Evolutionary conservation across 148 eudicot species (phyloP).

Genomic region (Beta vulgaris): DNA sequence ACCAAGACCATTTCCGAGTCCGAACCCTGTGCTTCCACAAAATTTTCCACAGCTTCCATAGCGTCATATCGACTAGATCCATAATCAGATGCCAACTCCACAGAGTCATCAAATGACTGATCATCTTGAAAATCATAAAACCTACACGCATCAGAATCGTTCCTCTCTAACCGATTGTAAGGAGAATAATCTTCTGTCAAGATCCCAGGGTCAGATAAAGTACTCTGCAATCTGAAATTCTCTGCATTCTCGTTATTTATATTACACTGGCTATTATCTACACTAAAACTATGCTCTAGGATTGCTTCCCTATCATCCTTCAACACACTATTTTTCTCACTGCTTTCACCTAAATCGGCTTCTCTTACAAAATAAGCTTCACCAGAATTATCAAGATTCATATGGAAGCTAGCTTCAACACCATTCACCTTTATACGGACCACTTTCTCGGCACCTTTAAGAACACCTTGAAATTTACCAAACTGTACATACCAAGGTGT

Average conservation of each 20-base stretch:
- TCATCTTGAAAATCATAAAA: constrained; percentile 92
- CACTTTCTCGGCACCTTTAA: constrained; percentile 85
- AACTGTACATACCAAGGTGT: constrained; percentile 98
- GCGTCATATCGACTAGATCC: constrained; percentile 62
- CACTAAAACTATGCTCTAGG: constrained; percentile 36
- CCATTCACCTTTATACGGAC: constrained; percentile 88
- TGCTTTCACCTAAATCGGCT: constrained; percentile 43
- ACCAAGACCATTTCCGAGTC: constrained; percentile 89
- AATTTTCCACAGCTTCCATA: constrained; percentile 57
- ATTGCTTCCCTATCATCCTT: constrained; percentile 41
- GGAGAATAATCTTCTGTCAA: constrained; percentile 45
- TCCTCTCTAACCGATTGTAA: constrained; percentile 51
- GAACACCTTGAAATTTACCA: constrained; percentile 96
- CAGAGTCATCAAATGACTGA: constrained; percentile 59
- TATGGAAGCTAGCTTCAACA: constrained; percentile 77
- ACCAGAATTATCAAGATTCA: constrained; percentile 93
- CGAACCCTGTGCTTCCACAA: constrained; percentile 51
- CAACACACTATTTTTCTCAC: constrained; percentile 30
- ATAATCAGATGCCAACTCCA: constrained; percentile 67
- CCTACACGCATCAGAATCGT: constrained; percentile 67
- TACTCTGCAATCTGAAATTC: constrained; percentile 34
- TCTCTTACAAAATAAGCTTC: constrained; percentile 90
- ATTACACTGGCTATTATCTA: constrained; percentile 34
- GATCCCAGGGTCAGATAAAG: constrained; percentile 40
- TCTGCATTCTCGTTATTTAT: constrained; percentile 33